Evolutionary conservation across 2,329 filamentous ascomycete genomes (phyloP), one percentile per base, ranked within the genome.

Genomic region (Xylaria multiplex): DNA sequence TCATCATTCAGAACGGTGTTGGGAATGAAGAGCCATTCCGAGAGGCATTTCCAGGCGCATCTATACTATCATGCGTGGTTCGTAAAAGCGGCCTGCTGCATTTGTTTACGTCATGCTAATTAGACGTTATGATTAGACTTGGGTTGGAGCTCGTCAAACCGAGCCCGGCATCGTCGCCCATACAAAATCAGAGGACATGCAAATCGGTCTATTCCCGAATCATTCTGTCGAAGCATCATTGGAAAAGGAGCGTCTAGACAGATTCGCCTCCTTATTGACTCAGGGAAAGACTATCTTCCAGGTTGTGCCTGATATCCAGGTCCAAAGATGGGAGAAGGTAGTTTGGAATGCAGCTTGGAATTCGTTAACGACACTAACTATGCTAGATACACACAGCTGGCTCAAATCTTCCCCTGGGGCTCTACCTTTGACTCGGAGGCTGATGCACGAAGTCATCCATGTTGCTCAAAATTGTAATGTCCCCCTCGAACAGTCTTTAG

Each of bases 321-420:
- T 81, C 0, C 81, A 84, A 59, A 81, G 87, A 7, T 90, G 87
- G 87, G 80, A 81, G 59, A 90, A 90, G 74, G 80, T 90, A 0
- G 77, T 89, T 0, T 79, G 87, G 75, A 90, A 90, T 71, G 86
- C 83, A 1, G 81, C 85, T 0, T 89, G 86, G 84, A 90, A 90
- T 69, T 84, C 87, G 0, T 80, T 88, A 42, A 88, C 85, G 48
- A 86, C 87, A 0, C 77, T 89, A 1, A 84, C 85, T 0, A 80
- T 84, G 0, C 80, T 81, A 48, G 82, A 85, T 63, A 87, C 87
- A 22, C 81, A 84, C 0, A 73, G 81, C 0, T 85, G 87, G 72
- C 75, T 88, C 0, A 79, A 74, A 0, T 84, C 80, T 0, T 75
- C 79, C 0, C 69, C 77, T 11, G 77, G 81, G 13, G 81, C 81